These are phyloP conservation scores for Globisporangium radiosum DNA, from an alignment of 352 stramenopile genomes.

Conservation along the genomic window DNA sequence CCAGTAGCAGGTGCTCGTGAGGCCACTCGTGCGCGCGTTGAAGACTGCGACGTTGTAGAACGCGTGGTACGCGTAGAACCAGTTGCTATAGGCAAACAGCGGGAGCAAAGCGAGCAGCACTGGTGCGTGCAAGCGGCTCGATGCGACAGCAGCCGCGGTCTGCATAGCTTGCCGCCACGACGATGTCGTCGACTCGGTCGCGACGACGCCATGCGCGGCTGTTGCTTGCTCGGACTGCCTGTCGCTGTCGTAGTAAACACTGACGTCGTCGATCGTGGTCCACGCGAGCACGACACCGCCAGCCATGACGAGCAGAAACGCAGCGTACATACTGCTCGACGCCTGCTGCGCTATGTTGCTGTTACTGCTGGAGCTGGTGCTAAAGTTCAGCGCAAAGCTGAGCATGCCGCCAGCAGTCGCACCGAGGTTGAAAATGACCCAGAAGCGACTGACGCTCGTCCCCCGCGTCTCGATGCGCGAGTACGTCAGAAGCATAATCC, in stretches of 20 bases:
- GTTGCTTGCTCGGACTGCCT: conserved; percentile 1
- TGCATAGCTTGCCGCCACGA: conserved; percentile 1
- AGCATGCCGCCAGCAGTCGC: conserved; percentile 53
- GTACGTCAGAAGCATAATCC: conserved; percentile 61
- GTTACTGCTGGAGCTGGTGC: not conserved
- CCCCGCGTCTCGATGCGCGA: conserved; percentile 33
- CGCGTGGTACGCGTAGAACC: conserved; percentile 62
- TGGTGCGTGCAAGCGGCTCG: not conserved
- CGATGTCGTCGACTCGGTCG: not conserved
- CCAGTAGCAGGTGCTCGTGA: conserved; percentile 39
- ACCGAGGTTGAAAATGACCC: conserved; percentile 79
- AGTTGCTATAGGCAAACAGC: conserved; percentile 57
- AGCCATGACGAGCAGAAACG: conserved; percentile 55
- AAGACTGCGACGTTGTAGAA: conserved; percentile 45
- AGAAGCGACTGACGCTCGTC: conserved; percentile 60
- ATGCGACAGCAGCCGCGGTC: not conserved
- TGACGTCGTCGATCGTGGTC: conserved; percentile 26
- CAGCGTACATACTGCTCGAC: conserved; percentile 38
- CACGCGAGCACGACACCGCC: conserved; percentile 32
- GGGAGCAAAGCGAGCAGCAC: conserved; percentile 28
- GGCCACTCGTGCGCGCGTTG: conserved; percentile 28
- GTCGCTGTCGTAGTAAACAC: conserved; percentile 21
- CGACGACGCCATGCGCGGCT: not conserved
- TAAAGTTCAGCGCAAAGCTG: conserved; percentile 45
- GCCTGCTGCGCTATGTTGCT: not conserved